Percentiles rank a stretch among this genome's conserved stretches.
phyloP scores from a whole-genome alignment of 139 green algal genomes.

The Eudorina sp. region DNA sequence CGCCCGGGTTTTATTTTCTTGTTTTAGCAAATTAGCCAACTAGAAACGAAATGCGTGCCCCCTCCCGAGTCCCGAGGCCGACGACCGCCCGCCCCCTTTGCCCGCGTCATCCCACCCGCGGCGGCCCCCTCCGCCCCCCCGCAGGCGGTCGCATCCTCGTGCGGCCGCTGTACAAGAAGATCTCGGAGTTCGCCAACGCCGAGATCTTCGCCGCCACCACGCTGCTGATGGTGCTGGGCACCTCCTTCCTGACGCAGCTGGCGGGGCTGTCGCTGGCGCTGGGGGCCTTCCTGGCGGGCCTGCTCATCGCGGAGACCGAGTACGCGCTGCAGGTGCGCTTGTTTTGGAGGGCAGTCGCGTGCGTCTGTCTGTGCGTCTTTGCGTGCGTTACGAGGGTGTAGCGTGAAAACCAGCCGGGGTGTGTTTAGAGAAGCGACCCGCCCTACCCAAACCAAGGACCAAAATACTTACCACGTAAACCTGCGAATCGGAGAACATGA shows the following conservation, averaged over 20 bases:
- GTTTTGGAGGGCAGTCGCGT: background rate
- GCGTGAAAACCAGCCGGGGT: no score
- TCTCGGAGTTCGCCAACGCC: conserved; percentile 88
- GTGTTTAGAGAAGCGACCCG: no score
- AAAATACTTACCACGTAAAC: background rate
- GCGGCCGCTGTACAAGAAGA: conserved; percentile 86
- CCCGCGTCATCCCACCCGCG: no score
- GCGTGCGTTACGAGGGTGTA: background rate
- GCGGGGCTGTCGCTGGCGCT: conserved; percentile 94
- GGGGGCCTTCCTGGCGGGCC: conserved; percentile 97
- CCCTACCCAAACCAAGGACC: background rate
- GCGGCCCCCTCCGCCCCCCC: background rate
- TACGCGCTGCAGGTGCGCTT: conserved; percentile 89
- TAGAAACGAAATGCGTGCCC: no score
- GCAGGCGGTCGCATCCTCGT: conserved; percentile 73
- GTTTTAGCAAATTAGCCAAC: no score
- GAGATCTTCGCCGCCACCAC: conserved; percentile 96
- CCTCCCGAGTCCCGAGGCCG: no score
- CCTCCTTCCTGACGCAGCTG: conserved; percentile 71
- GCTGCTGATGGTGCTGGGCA: conserved; percentile 80
- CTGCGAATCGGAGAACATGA: no score
- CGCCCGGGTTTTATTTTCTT: no score
- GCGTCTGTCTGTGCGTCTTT: background rate
- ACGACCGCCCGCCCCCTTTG: no score
- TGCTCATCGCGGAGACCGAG: conserved; percentile 98